Evolutionary conservation across 1,139 yeast genomes (phyloP), one percentile per base, ranked within the genome.

Genomic region (Saccharomyces hybrid): DNA sequence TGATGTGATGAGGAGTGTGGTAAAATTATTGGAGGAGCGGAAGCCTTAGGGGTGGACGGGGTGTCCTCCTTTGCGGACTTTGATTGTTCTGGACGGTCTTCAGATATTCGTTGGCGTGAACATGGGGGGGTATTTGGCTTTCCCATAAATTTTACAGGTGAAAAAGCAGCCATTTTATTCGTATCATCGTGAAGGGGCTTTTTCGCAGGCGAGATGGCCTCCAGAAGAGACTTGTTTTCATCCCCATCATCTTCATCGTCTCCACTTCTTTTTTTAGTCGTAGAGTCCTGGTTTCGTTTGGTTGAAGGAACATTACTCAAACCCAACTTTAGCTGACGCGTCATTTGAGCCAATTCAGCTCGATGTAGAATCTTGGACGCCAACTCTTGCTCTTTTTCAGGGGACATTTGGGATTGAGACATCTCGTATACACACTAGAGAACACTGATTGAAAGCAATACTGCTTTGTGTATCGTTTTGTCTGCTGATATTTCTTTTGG

Each of bases 331-430:
- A 69, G 60, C 54, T 67, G 69, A 19, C 72, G 62, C 16, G 70
- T 62, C 70, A 68, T 65, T 59, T 67, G 71, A 19, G 72, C 72
- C 56, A 69, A 57, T 55, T 68, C 67, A 47, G 72, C 72, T 49
- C 72, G 56, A 54, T 68, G 63, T 42, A 69, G 58, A 16, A 69
- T 69, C 54, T 61, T 65, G 14, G 63, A 60, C 8, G 70, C 65
- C 32, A 69, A 53, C 54, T 69, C 69, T 52, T 64, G 64, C 56
- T 67, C 70, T 53, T 62, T 65, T 51, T 67, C 68, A 8, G 64
- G 64, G 3, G 64, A 58, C 44, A 38, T 38, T 9, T 38, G 44
- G 44, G 44, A 24, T 38, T 38, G 44, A 9, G 44, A 38, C 44
- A 38, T 38, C 12, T 38, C 12, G 44, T 38, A 38, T 38, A 16